phyloP scores from a whole-genome alignment of 2,329 filamentous ascomycete species.

The Xylariaceae sp. region DNA sequence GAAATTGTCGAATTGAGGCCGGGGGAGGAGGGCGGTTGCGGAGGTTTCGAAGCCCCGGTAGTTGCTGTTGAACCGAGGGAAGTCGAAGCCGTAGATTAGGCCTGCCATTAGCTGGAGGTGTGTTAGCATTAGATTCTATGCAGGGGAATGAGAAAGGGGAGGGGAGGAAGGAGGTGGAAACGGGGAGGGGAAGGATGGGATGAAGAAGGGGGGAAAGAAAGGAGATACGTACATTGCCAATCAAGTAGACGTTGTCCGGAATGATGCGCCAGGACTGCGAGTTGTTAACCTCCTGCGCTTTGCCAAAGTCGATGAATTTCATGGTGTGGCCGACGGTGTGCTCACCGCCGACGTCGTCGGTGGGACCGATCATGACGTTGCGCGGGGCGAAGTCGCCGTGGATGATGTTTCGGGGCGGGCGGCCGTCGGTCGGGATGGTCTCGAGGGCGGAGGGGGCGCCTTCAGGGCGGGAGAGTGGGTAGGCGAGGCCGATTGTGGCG shows the following conservation, averaged over 20 bases:
- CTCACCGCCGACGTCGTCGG: not conserved
- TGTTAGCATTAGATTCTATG: too few species aligned
- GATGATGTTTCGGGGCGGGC: not conserved
- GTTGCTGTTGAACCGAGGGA: too few species aligned
- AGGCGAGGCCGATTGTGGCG: conserved; percentile 11
- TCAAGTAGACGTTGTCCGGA: not conserved
- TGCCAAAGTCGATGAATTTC: conserved; percentile 14
- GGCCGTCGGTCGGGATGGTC: conserved; percentile 1
- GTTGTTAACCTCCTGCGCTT: not conserved
- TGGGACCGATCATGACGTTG: conserved; percentile 10
- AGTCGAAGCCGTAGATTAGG: too few species aligned
- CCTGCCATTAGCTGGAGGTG: too few species aligned
- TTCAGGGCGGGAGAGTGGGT: not conserved
- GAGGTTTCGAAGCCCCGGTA: not conserved
- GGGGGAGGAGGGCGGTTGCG: not conserved
- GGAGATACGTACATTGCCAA: not conserved
- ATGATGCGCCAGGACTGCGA: too few species aligned
- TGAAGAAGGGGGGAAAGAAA: not conserved
- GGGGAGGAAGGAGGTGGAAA: not conserved
- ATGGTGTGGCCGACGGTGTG: not conserved
- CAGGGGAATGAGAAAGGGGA: too few species aligned
- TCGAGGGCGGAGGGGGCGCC: not conserved
- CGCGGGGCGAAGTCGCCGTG: conserved; percentile 2
- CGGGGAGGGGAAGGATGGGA: not conserved
- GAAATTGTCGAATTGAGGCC: not conserved